Evolutionary conservation across 2,329 filamentous ascomycete species (phyloP), one percentile per base, ranked within the genome.

Genomic region (Colletotrichum lini): DNA sequence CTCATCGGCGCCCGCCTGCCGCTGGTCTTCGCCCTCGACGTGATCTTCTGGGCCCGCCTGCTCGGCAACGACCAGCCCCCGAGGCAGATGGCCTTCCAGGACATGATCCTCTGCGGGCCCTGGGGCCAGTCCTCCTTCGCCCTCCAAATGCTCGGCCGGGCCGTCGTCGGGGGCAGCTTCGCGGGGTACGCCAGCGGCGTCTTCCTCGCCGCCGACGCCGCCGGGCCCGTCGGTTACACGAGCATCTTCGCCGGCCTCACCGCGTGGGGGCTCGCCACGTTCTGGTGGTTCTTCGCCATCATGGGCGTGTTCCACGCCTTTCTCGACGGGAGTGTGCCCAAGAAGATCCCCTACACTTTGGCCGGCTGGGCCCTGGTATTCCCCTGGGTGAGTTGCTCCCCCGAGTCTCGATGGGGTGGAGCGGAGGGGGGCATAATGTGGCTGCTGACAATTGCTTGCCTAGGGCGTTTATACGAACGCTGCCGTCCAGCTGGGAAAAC

Each of bases 251-350:
- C 76, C 0, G 83, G 81, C 0, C 62, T 85, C 40, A 54, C 83
- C 18, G 74, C 77, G n/a, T 83, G 81, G 78, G 83, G 82, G 0
- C 79, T 81, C 56, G 80, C 78, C 0, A 79, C 80, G 4, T 82
- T 84, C 49, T 85, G 82, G 82, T 82, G 81, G 79, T 70, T 75
- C n/a, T 81, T 84, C 68, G 80, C 81, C 2, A 73, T 82, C 9
- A 69, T 80, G 47, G 79, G 80, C 61, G 81, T 82, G 18, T 0
- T 54, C 6, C 38, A 47, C 42, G 18, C 40, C 8, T 49, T 78
- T 7, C 49, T 54, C 76, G 77, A 73, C 72, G 72, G 16, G 71
- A 73, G 0, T 75, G 75, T 15, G 71, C 65, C 67, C 64, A 74
- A 53, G 59, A 58, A 67, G 13, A 74, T 78, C 8, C 70, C 58